A percentile compares a stretch with the other conserved stretches of the same genome.
Evolutionary conservation across 768 basidiomycete genomes (phyloP).

Genomic region (Trametes villosa): DNA sequence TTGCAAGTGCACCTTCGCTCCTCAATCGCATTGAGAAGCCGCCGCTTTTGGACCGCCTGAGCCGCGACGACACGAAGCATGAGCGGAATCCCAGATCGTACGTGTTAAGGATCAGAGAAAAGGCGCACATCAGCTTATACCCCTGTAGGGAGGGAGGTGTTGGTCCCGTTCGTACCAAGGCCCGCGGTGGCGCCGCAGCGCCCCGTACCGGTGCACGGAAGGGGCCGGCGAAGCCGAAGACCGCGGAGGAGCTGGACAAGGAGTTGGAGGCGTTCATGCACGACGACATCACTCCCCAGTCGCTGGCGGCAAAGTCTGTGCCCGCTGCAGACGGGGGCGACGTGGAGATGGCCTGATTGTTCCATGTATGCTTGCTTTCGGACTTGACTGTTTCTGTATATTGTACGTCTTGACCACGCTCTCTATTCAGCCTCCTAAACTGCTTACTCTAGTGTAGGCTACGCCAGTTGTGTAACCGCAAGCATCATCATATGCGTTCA

Average conservation of each 20-base stretch:
- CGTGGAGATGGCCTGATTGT: constrained; percentile 28
- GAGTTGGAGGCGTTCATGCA: constrained; percentile 90
- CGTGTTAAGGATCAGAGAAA: neutral
- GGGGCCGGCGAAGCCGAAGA: constrained; percentile 55
- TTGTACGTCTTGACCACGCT: constrained; percentile 7
- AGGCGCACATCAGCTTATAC: neutral
- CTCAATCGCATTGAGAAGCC: constrained; percentile 78
- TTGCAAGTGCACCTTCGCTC: constrained; percentile 52
- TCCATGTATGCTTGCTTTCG: neutral
- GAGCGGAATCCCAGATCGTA: neutral
- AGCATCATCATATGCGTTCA: neutral
- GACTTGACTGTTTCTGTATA: constrained; percentile 5
- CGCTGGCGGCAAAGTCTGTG: constrained; percentile 33
- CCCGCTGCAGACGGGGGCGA: constrained; percentile 17
- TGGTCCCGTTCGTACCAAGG: constrained; percentile 42
- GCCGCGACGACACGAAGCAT: constrained; percentile 45
- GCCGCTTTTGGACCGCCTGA: constrained; percentile 68
- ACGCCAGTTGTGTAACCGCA: neutral
- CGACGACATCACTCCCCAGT: constrained; percentile 44
- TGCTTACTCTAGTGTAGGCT: neutral
- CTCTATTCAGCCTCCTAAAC: neutral
- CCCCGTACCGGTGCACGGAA: constrained; percentile 19
- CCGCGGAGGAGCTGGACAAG: constrained; percentile 82
- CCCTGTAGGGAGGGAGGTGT: constrained; percentile 27
- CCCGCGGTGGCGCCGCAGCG: constrained; percentile 36